Conservation (phyloP, 768 basidiomycete species). For the Royoungia palumana region DNA sequence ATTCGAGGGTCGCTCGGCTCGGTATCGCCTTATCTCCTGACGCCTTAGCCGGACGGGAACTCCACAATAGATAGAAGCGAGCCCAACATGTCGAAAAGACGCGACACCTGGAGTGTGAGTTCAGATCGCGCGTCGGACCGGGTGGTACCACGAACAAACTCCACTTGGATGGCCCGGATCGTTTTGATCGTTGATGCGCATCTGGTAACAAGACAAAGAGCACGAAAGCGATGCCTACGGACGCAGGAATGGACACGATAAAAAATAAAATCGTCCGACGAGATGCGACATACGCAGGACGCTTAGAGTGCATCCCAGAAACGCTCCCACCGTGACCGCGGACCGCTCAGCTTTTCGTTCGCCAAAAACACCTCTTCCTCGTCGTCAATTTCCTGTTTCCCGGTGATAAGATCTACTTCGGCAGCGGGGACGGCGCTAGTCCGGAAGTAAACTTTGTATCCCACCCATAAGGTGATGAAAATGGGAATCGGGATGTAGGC, state of each 20-base stretch:
- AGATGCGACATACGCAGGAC: background rate
- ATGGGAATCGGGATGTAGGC: slow-evolving; percentile 16
- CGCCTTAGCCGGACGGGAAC: background rate
- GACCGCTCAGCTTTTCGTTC: slow-evolving; percentile 42
- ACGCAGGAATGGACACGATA: too few relatives aligned
- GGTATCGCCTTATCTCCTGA: slow-evolving; percentile 22
- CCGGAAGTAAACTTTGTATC: slow-evolving; percentile 26
- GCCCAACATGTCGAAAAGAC: too few relatives aligned
- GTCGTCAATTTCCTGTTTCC: slow-evolving; percentile 57
- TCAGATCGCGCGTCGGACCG: slow-evolving; percentile 2
- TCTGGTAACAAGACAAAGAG: too few relatives aligned
- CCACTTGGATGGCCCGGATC: too few relatives aligned
- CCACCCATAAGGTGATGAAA: slow-evolving; percentile 10
- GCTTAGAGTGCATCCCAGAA: slow-evolving; percentile 10
- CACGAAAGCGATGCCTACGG: too few relatives aligned
- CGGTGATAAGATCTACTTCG: slow-evolving; percentile 59
- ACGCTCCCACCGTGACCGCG: slow-evolving; percentile 14
- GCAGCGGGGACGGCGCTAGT: slow-evolving; percentile 31
- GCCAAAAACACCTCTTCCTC: slow-evolving; percentile 53
- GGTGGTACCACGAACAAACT: too few relatives aligned
- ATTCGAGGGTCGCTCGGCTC: slow-evolving; percentile 11
- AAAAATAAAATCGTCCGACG: too few relatives aligned
- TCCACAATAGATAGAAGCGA: background rate
- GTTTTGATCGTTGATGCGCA: too few relatives aligned
- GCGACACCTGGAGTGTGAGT: background rate